A percentile compares a stretch with the other conserved stretches of the same genome.
phyloP scores from a whole-genome alignment of 768 basidiomycete species.

The Boletus fagicola region DNA sequence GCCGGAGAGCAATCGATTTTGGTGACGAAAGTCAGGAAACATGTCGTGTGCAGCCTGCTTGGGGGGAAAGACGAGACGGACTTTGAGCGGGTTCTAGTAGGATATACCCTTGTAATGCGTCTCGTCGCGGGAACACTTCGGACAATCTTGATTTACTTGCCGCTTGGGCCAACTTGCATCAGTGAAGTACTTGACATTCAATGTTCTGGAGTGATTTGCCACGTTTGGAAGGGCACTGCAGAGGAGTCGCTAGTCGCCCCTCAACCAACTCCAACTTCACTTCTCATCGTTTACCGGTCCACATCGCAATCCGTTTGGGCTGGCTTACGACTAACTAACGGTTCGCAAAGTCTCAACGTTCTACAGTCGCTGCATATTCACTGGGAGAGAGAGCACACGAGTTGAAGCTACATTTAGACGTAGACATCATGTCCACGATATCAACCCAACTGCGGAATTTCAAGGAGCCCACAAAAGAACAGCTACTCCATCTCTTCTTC shows the following conservation, averaged over 20 bases:
- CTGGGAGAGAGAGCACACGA: neutral
- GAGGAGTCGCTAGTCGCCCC: conserved; percentile 8
- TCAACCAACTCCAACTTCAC: conserved; percentile 5
- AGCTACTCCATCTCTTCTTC: conserved; percentile 83
- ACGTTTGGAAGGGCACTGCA: conserved; percentile 19
- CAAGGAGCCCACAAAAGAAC: conserved; percentile 90
- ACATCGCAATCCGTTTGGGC: conserved; percentile 5
- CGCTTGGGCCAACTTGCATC: neutral
- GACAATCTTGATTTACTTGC: neutral
- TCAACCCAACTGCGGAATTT: conserved; percentile 87
- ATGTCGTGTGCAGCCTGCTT: neutral
- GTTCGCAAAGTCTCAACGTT: neutral
- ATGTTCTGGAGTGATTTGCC: neutral
- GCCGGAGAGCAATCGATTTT: conserved; percentile 33
- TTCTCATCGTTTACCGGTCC: neutral
- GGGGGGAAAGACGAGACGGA: neutral
- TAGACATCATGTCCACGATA: conserved; percentile 65
- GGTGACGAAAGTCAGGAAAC: conserved; percentile 21
- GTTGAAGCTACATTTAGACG: conserved; percentile 5
- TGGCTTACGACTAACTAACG: neutral
- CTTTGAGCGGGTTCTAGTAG: neutral
- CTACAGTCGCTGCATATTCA: neutral
- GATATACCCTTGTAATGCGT: neutral
- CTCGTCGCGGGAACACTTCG: neutral
- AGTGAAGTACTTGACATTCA: neutral